Evolutionary conservation across 2,329 filamentous ascomycete genomes (phyloP), one percentile per base, ranked within the genome.

Genomic region (Phoma sp.): DNA sequence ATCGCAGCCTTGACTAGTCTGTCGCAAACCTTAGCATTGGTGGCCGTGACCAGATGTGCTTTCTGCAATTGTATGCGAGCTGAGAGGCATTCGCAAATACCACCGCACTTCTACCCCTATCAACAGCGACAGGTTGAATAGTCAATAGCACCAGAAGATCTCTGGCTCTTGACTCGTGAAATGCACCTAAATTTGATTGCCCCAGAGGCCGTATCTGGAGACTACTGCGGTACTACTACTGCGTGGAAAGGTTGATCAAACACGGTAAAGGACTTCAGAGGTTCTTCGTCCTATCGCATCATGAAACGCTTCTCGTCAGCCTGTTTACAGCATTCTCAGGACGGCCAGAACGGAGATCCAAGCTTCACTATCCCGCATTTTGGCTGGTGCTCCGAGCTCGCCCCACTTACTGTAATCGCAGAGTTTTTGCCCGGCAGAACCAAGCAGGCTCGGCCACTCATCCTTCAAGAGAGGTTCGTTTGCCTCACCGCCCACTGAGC

Each of bases 351-450:
- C 57, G 11, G 22, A 41, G 43, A 52, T 37, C 53, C 52, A 56
- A 52, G 32, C 38, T 13, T 38, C 36, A 44, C 65, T 64, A 66
- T 55, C 55, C 59, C 63, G 53, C 52, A 62, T 58, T 48, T 55
- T 57, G 42, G 54, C 61, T 58, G 57, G 60, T 50, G 58, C 39
- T 50, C 46, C 53, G 53, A 49, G 29, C 11, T 7, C 47, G 58
- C 65, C 61, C 67, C 69, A 64, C 67, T 60, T 62, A n/a, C 55
- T 53, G 55, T 35, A 56, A 59, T 46, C 50, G 56, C 55, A 60
- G 51, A 60, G 42, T 48, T 66, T 59, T 33, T 48, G 47, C 45
- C 55, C 53, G 68, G 68, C 70, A 72, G 67, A 71, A 67, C 59
- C 51, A 32, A 13, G 7, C 27, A 18, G 40, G 43, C 36, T 40